These are phyloP conservation scores for Aegilops bicornis DNA, from an alignment of 176 grass and related monocot genomes.

Conservation along the genomic window DNA sequence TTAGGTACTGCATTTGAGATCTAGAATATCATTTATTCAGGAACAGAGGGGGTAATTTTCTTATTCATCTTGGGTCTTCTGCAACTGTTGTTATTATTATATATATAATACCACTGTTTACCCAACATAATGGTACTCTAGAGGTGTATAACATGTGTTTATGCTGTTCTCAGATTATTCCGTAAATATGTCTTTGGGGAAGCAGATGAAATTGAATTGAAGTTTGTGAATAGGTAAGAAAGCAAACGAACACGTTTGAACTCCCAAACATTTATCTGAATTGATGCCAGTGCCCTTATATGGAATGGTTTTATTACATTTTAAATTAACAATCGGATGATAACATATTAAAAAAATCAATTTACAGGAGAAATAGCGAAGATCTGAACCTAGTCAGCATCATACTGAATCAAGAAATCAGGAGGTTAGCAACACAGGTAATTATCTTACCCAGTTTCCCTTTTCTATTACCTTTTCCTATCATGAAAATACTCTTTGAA, in stretches of 20 bases:
- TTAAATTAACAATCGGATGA: background rate
- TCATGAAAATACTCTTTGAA: constrained; percentile 4
- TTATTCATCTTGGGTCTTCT: background rate
- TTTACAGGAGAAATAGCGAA: constrained; percentile 88
- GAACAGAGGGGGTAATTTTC: background rate
- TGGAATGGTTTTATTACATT: background rate
- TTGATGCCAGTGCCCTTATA: background rate
- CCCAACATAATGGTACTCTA: background rate
- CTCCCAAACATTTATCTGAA: constrained; percentile 11
- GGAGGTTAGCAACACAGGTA: constrained; percentile 93
- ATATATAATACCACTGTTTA: background rate
- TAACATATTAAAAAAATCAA: constrained; percentile 29
- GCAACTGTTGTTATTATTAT: background rate
- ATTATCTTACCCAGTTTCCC: background rate
- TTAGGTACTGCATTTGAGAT: background rate
- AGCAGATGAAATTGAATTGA: constrained; percentile 98
- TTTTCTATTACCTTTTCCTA: background rate
- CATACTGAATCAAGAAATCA: constrained; percentile 98
- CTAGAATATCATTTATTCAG: background rate
- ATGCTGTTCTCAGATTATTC: constrained; percentile 64
- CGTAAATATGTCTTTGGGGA: constrained; percentile 95
- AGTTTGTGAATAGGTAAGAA: constrained; percentile 94
- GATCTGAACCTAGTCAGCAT: constrained; percentile 86
- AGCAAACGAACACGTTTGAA: background rate
- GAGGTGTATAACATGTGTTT: background rate